Evolutionary conservation across 129 eudicot genomes (phyloP).

Genomic region (Logfia minima): DNA sequence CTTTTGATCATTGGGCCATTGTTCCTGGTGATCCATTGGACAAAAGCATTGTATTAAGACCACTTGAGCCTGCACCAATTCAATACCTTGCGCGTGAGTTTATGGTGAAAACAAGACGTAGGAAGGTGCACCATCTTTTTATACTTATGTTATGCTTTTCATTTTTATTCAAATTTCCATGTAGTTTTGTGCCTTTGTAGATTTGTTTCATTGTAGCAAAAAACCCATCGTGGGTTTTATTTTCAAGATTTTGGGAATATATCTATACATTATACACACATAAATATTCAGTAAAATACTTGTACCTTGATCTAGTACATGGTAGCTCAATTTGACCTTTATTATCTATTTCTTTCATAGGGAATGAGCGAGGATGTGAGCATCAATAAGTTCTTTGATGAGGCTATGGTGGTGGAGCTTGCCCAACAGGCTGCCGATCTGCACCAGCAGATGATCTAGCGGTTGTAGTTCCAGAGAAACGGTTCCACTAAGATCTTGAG

Average conservation of each 20-base stretch:
- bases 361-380: conserved; percentile 99
- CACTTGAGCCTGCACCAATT: conserved; percentile 95
- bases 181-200: neutral
- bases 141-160: neutral
- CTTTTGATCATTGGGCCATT: conserved; percentile 95
- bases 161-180: neutral
- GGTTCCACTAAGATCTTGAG: neutral
- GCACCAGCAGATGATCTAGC: conserved; percentile 70
- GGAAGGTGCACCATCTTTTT: conserved; percentile 60
- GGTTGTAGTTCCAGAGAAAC: neutral
- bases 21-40: conserved; percentile 99
- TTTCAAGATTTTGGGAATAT: neutral
- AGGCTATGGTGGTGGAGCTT: conserved; percentile 96
- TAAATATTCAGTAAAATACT: neutral
- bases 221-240: no score
- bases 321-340: neutral
- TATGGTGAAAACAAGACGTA: conserved; percentile 98
- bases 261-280: neutral
- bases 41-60: conserved; percentile 80
- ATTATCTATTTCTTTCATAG: conserved; percentile 37
- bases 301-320: neutral
- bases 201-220: neutral
- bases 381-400: conserved; percentile 90
- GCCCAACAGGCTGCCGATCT: conserved; percentile 96
- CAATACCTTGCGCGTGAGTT: conserved; percentile 96